Conservation (phyloP, 2,329 filamentous ascomycete genomes). For the Cercospora canescens region DNA sequence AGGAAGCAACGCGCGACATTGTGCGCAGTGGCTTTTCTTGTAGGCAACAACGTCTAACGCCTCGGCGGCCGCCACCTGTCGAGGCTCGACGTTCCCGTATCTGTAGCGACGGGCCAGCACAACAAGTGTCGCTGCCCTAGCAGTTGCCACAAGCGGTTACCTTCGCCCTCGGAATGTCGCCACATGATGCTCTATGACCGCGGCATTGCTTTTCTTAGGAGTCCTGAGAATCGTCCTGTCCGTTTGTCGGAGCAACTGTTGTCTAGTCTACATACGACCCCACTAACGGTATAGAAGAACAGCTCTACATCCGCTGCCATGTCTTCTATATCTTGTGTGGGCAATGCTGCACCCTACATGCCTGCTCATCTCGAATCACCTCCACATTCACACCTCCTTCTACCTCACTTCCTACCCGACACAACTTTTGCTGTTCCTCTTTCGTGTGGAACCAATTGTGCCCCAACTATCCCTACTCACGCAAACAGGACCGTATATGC, state of each 20-base stretch:
- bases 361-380: conserved; percentile 11
- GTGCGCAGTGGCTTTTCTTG: neutral
- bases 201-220: neutral
- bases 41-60: neutral
- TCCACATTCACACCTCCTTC: neutral
- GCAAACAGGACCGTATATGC: conserved; percentile 7
- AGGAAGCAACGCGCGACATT: neutral
- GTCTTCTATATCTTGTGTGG: conserved; percentile 1
- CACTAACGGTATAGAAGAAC: conserved; percentile 1
- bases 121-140: neutral
- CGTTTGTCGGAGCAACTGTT: conserved; percentile 13
- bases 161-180: neutral
- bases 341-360: neutral
- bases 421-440: neutral
- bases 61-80: neutral
- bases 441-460: neutral
- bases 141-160: neutral
- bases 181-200: neutral
- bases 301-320: neutral
- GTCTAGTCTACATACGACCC: conserved; percentile 11
- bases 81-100: conserved; percentile 3
- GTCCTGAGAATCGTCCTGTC: neutral
- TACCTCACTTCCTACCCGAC: neutral
- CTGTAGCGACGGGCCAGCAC: neutral
- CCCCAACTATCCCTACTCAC: neutral